Percentiles rank a stretch among this genome's conserved stretches.
These are phyloP conservation scores for Salix arbutifolia DNA, from an alignment of 345 rosid genomes.

Conservation along the genomic window DNA sequence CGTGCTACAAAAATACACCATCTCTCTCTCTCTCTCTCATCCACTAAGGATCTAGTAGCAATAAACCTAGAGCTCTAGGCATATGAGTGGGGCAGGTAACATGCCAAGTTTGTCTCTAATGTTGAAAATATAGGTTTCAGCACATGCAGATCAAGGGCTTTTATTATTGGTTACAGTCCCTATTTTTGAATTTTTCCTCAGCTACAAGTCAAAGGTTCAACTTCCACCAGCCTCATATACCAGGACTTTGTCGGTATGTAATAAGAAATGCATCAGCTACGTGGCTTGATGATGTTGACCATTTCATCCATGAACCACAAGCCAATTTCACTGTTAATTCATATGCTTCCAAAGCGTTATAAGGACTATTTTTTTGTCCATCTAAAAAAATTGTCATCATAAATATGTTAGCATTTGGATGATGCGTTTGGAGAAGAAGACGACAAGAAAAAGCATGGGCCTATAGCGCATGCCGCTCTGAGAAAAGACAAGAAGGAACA, in stretches of 20 bases:
- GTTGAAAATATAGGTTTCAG: not conserved
- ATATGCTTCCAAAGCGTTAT: no score
- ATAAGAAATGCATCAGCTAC: not conserved
- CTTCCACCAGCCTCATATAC: not conserved
- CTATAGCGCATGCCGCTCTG: not conserved
- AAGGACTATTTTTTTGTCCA: not conserved
- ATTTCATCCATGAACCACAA: not conserved
- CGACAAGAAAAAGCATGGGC: not conserved
- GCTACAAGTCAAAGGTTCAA: not conserved
- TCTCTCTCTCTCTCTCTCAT: not conserved
- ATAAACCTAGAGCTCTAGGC: not conserved
- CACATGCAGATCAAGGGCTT: slow-evolving; percentile 6
- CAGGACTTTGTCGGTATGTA: not conserved
- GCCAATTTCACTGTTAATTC: not conserved
- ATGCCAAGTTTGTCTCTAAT: slow-evolving; percentile 7
- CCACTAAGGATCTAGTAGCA: not conserved
- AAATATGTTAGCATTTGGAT: not conserved
- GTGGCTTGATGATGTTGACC: not conserved
- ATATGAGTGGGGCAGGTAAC: not conserved
- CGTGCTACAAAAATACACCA: no score
- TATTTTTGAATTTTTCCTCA: not conserved
- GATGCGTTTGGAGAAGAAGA: not conserved
- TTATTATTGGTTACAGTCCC: not conserved
- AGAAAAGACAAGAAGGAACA: not conserved
- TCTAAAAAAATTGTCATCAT: not conserved